These are phyloP conservation scores for Trichoderma aggressivum DNA, from an alignment of 2,329 filamentous ascomycete species.

Conservation along the genomic window DNA sequence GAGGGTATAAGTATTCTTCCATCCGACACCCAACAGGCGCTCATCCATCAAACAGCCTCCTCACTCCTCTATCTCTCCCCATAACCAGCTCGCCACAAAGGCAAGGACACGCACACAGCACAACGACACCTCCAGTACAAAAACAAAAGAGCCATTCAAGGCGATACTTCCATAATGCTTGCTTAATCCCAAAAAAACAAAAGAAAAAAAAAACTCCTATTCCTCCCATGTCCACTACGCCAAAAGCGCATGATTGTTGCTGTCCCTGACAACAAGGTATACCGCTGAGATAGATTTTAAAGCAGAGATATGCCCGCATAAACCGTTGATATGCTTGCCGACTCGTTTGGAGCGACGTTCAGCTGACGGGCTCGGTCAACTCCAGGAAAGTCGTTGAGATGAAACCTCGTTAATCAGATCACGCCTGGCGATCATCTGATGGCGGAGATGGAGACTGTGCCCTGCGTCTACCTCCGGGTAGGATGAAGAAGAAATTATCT, in stretches of 20 bases:
- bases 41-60: slow-evolving; percentile 2
- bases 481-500: slow-evolving; percentile 38
- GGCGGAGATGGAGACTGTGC: slow-evolving; percentile 25
- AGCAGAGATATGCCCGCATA: background rate
- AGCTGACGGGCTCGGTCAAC: background rate
- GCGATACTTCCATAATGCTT: background rate
- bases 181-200: background rate
- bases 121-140: background rate
- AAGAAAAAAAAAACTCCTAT: background rate
- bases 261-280: background rate
- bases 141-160: background rate
- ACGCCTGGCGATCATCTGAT: slow-evolving; percentile 19
- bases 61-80: background rate
- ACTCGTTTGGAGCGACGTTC: background rate
- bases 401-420: background rate
- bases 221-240: background rate
- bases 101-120: background rate
- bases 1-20: slow-evolving; percentile 14
- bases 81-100: background rate
- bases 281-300: background rate
- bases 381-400: background rate
- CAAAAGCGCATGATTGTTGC: background rate
- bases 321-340: background rate
- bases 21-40: background rate
- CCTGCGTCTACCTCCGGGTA: slow-evolving; percentile 30